Conservation (phyloP, 768 basidiomycete species). For the Dictyophora rubrovolvata region DNA sequence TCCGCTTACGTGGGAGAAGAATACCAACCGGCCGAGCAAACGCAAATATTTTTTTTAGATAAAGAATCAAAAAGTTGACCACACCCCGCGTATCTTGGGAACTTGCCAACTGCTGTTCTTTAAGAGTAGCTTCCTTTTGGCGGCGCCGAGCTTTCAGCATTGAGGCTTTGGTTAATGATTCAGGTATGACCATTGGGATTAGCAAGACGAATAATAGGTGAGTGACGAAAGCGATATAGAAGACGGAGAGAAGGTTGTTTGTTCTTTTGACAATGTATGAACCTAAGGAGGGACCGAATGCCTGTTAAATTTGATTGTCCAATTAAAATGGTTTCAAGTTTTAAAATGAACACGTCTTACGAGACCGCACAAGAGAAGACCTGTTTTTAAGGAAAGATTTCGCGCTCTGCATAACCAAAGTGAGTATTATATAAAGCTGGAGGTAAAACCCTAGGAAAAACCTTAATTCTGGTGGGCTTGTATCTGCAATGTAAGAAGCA, state of each 20-base stretch:
- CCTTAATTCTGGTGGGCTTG: slow-evolving; percentile 45
- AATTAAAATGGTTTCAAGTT: not conserved
- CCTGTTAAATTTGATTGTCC: slow-evolving; percentile 15
- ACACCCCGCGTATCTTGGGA: slow-evolving; percentile 17
- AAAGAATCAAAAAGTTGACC: slow-evolving; percentile 13
- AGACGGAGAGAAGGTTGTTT: slow-evolving; percentile 48
- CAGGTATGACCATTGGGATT: slow-evolving; percentile 58
- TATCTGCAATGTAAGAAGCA: slow-evolving; percentile 65
- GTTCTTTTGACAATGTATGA: slow-evolving; percentile 51
- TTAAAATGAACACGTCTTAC: not conserved
- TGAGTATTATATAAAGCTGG: not conserved
- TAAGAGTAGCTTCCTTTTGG: slow-evolving; percentile 20
- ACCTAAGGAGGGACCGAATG: slow-evolving; percentile 67
- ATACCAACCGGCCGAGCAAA: slow-evolving; percentile 68
- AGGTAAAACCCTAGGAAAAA: slow-evolving; percentile 15
- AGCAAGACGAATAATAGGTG: slow-evolving; percentile 42
- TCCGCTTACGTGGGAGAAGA: slow-evolving; percentile 37
- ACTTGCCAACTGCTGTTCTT: not conserved
- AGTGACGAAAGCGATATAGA: slow-evolving; percentile 50
- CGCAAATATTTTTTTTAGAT: slow-evolving; percentile 36
- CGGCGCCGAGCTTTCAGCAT: slow-evolving; percentile 31
- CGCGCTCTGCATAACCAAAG: slow-evolving; percentile 37
- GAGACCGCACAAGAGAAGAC: slow-evolving; percentile 64
- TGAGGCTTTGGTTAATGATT: slow-evolving; percentile 52
- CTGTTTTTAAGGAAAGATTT: slow-evolving; percentile 53